Evolutionary conservation across 306 rosid species (phyloP).

Genomic region (Citrullus colocynthis): DNA sequence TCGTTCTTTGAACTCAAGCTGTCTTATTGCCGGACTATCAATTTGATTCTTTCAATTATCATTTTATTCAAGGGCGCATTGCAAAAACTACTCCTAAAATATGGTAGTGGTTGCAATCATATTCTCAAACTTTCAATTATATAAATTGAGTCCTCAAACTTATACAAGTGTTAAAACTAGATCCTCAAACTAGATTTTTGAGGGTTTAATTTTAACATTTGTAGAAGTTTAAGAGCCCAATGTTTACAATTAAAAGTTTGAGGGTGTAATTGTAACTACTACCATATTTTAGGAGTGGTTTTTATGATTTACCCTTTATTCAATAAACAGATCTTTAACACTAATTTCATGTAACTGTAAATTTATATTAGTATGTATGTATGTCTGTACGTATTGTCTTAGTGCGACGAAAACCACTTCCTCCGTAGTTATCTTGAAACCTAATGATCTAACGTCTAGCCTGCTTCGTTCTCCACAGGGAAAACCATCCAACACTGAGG

Average conservation of each 20-base stretch:
- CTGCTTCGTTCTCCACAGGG: conserved; percentile 26
- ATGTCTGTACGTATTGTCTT: neutral
- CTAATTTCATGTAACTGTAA: neutral
- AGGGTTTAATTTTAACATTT: too few species aligned
- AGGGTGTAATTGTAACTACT: too few species aligned
- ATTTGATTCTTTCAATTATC: neutral
- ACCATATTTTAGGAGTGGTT: too few species aligned
- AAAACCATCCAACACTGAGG: conserved; percentile 40
- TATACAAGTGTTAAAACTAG: too few species aligned
- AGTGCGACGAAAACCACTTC: neutral
- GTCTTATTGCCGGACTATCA: neutral
- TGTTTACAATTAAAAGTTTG: too few species aligned
- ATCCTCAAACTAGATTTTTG: too few species aligned
- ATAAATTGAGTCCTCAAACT: too few species aligned
- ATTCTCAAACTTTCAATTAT: too few species aligned
- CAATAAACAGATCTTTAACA: neutral
- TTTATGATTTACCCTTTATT: neutral
- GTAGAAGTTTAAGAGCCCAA: too few species aligned
- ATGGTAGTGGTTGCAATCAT: too few species aligned
- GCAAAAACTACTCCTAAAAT: too few species aligned
- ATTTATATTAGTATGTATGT: neutral
- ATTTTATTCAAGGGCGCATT: neutral
- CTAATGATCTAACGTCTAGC: neutral
- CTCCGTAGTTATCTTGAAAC: neutral
- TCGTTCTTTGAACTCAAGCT: conserved; percentile 6